These are phyloP conservation scores for Thermothelomyces thermophilus DNA, from an alignment of 2,329 filamentous ascomycete species.

Conservation along the genomic window DNA sequence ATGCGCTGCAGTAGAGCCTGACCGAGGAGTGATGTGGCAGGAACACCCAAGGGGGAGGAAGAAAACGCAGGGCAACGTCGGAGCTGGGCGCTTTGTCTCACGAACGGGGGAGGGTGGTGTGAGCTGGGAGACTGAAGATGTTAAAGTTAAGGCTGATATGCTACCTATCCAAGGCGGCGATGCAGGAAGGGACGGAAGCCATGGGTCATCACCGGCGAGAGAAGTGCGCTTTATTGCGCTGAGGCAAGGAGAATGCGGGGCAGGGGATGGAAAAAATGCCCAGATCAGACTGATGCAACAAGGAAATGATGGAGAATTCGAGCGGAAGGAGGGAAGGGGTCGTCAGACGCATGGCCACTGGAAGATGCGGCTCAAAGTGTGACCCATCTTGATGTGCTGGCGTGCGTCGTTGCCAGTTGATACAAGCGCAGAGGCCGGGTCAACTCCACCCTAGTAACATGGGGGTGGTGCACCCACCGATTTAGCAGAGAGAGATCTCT, in stretches of 20 bases:
- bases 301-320: conserved; percentile 32
- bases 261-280: conserved; percentile 36
- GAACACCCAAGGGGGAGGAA: conserved; percentile 12
- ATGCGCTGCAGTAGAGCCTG: conserved; percentile 50
- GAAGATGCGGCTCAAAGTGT: conserved; percentile 62
- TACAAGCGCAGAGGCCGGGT: conserved; percentile 55
- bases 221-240: conserved; percentile 61
- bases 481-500: conserved; percentile 39
- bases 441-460: conserved; percentile 54
- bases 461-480: conserved; percentile 38
- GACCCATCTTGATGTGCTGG: conserved; percentile 85
- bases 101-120: conserved; percentile 27
- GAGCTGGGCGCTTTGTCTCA: conserved; percentile 34
- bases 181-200: conserved; percentile 37
- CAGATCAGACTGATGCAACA: conserved; percentile 33
- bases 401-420: conserved; percentile 78
- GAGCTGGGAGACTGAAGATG: conserved; percentile 37
- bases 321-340: conserved; percentile 39
- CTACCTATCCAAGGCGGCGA: conserved; percentile 44
- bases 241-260: conserved; percentile 45
- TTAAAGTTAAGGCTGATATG: conserved; percentile 36
- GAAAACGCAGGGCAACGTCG: conserved; percentile 22
- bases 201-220: conserved; percentile 50
- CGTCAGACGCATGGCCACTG: conserved; percentile 48
- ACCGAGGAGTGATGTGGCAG: conserved; percentile 35